Evolutionary conservation across 2,329 filamentous ascomycete species (phyloP).

Genomic region (Trichoderma sp.): DNA sequence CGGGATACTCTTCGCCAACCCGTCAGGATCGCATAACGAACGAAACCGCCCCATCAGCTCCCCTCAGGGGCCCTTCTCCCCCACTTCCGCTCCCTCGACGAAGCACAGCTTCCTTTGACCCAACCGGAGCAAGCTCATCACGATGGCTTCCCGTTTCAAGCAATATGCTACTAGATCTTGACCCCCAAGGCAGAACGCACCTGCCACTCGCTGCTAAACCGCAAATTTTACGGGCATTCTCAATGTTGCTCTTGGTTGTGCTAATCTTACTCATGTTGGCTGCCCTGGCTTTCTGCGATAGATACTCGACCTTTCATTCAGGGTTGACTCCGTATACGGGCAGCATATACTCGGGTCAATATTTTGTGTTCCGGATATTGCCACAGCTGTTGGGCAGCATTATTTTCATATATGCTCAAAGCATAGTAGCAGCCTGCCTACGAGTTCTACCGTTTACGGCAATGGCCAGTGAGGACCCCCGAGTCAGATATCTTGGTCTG

Average conservation of each 20-base stretch:
- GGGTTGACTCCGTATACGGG: slow-evolving; percentile 71
- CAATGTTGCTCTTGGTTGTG: slow-evolving; percentile 63
- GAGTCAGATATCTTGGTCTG: slow-evolving; percentile 65
- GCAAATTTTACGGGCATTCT: slow-evolving; percentile 67
- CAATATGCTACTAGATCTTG: slow-evolving; percentile 42
- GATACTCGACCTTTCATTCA: slow-evolving; percentile 64
- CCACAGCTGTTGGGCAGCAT: slow-evolving; percentile 75
- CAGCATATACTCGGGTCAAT: slow-evolving; percentile 70
- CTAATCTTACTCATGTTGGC: slow-evolving; percentile 71
- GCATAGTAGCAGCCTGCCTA: slow-evolving; percentile 73
- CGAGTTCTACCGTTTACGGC: slow-evolving; percentile 76
- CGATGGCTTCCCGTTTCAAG: slow-evolving; percentile 44
- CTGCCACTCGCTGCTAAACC: slow-evolving; percentile 71
- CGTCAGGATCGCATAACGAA: background rate
- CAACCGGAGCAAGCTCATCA: slow-evolving; percentile 22
- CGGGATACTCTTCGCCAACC: slow-evolving; percentile 13
- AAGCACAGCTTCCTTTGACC: slow-evolving; percentile 23
- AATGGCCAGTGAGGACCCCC: slow-evolving; percentile 68
- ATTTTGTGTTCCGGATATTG: slow-evolving; percentile 85
- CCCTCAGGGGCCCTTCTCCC: background rate
- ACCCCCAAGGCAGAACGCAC: slow-evolving; percentile 45
- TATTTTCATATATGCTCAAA: slow-evolving; percentile 76
- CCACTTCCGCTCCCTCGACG: slow-evolving; percentile 9
- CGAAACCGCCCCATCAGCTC: background rate
- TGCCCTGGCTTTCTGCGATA: slow-evolving; percentile 71